Percentiles rank a stretch among this genome's conserved stretches.
Evolutionary conservation across 345 rosid genomes (phyloP).

Genomic region (Populus ilicifolia): DNA sequence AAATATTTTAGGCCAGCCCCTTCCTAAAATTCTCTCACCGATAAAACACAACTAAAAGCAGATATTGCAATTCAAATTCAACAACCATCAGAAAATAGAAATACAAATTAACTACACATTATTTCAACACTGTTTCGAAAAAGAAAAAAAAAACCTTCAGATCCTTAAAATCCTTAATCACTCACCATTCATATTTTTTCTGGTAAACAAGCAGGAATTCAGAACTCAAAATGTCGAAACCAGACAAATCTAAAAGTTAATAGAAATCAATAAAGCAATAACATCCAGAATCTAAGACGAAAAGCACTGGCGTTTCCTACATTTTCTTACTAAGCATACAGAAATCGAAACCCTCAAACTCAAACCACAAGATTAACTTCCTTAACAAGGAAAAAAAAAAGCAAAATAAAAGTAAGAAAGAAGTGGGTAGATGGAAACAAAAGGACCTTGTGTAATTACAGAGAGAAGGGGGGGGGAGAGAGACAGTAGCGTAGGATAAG

Average conservation of each 20-base stretch:
- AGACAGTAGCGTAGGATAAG: not conserved
- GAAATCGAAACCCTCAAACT: slow-evolving; percentile 8
- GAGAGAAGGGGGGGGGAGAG: not conserved
- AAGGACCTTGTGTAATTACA: not conserved
- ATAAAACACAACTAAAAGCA: not conserved
- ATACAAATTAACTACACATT: not conserved
- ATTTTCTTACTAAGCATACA: slow-evolving; percentile 2
- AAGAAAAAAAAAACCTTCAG: not conserved
- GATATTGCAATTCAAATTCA: not conserved
- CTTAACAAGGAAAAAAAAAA: not conserved
- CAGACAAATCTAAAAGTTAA: not conserved
- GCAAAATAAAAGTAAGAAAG: not conserved
- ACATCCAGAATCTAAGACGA: not conserved
- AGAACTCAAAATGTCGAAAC: slow-evolving; percentile 5
- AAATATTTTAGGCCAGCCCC: not conserved
- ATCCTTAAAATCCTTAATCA: not conserved
- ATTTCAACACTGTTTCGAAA: not conserved
- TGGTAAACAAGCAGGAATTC: not conserved
- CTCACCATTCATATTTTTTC: not conserved
- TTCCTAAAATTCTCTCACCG: not conserved
- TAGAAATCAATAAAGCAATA: not conserved
- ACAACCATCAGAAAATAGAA: not conserved
- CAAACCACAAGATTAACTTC: not conserved
- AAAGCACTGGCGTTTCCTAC: not conserved
- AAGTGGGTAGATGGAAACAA: not conserved